Percentiles rank a stretch among this genome's conserved stretches.
Evolutionary conservation across 1,284 basidiomycete species (phyloP).

Genomic region (Ceratobasidium sp.): DNA sequence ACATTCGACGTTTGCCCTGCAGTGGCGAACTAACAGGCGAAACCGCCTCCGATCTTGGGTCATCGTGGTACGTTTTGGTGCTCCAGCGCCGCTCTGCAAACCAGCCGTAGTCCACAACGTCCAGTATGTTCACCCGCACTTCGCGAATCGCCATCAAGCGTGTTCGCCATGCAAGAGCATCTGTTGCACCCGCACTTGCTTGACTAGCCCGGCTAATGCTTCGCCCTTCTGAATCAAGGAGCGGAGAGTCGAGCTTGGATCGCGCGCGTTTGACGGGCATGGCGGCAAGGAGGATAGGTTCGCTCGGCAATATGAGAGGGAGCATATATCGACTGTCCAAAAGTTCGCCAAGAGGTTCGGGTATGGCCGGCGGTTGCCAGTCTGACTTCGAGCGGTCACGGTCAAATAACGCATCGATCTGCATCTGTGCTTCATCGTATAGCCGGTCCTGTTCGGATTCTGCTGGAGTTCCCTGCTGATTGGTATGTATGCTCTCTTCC

Average conservation of each 20-base stretch:
- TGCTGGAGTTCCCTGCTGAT: conserved; percentile 48
- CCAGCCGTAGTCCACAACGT: conserved; percentile 36
- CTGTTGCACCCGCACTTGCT: conserved; percentile 33
- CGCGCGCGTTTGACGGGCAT: conserved; percentile 53
- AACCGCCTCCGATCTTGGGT: conserved; percentile 14
- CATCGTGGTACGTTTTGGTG: conserved; percentile 33
- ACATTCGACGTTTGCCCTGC: neutral
- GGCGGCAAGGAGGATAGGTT: conserved; percentile 78
- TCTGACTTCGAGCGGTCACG: conserved; percentile 64
- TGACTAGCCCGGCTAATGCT: conserved; percentile 33
- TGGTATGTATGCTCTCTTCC: conserved; percentile 60
- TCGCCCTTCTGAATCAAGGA: conserved; percentile 30
- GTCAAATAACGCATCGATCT: conserved; percentile 82
- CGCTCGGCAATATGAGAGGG: conserved; percentile 81
- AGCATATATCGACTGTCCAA: conserved; percentile 93
- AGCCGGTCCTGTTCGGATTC: conserved; percentile 41
- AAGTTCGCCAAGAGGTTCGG: conserved; percentile 84
- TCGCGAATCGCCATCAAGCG: conserved; percentile 18
- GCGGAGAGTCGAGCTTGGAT: conserved; percentile 16
- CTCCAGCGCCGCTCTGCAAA: conserved; percentile 34
- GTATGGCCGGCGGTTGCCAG: conserved; percentile 79
- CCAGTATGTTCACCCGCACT: conserved; percentile 29
- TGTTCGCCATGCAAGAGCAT: conserved; percentile 28
- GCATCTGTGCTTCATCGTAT: conserved; percentile 56
- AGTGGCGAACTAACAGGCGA: conserved; percentile 11